Conservation (phyloP, 345 rosid species). For the Aegle marmelos region DNA sequence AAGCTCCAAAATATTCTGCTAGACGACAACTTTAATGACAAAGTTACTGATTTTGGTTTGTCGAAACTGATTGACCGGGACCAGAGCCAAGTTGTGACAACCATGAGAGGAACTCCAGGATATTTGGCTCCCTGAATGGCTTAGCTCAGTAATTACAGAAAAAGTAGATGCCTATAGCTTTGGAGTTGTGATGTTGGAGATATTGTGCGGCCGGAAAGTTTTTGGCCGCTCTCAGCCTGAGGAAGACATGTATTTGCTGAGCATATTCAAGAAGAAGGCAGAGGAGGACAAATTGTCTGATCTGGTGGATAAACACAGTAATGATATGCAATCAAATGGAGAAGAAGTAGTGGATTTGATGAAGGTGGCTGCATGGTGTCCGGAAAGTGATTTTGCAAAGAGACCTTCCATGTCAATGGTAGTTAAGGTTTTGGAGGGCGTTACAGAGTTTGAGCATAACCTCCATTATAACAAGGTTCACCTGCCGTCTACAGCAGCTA, state of each 20-base stretch:
- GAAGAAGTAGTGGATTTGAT: slow-evolving; percentile 18
- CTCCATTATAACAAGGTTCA: slow-evolving; percentile 4
- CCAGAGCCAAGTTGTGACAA: slow-evolving; percentile 19
- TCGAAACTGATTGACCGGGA: slow-evolving; percentile 17
- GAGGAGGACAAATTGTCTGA: slow-evolving; percentile 17
- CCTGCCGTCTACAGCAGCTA: background rate
- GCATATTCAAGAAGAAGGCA: slow-evolving; percentile 12
- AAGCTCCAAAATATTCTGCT: slow-evolving; percentile 29
- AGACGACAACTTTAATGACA: slow-evolving; percentile 22
- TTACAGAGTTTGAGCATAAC: background rate
- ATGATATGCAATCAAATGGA: slow-evolving; percentile 15
- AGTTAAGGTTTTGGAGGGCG: slow-evolving; percentile 22
- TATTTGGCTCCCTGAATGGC: slow-evolving; percentile 23
- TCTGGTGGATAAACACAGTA: slow-evolving; percentile 20
- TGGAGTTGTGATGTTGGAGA: slow-evolving; percentile 28
- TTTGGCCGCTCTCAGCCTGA: slow-evolving; percentile 11
- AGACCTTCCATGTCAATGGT: slow-evolving; percentile 28
- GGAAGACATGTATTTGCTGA: slow-evolving; percentile 20
- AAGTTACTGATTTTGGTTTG: slow-evolving; percentile 30
- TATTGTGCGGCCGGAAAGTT: slow-evolving; percentile 23
- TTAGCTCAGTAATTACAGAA: slow-evolving; percentile 16
- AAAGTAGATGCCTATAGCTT: slow-evolving; percentile 37
- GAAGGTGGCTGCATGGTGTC: slow-evolving; percentile 32
- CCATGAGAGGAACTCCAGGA: slow-evolving; percentile 25
- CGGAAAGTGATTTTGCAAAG: slow-evolving; percentile 21